Conservation (phyloP, 192 early-diverging fungal species). For the Coemansia sp. region DNA sequence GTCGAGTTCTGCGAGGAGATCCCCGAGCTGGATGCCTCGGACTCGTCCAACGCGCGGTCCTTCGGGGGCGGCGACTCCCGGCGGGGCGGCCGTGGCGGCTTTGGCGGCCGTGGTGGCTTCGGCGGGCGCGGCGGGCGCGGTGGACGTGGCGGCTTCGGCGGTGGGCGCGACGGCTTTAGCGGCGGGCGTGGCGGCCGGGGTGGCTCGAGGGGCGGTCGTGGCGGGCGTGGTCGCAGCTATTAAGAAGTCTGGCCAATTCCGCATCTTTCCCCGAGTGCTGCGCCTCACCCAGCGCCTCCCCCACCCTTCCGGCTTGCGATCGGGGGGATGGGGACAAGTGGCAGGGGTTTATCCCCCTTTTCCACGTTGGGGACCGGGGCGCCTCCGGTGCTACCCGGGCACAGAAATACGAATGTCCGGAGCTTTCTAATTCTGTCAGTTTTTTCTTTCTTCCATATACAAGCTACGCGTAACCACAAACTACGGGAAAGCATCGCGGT, state of each 20-base stretch:
- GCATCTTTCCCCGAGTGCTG: not conserved
- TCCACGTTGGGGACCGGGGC: not conserved
- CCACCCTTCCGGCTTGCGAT: not conserved
- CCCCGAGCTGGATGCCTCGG: constrained; percentile 71
- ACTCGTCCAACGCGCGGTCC: constrained; percentile 34
- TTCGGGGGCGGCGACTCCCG: constrained; percentile 17
- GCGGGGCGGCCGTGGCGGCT: constrained; percentile 49
- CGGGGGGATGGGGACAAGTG: not conserved
- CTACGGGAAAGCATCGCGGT: not conserved
- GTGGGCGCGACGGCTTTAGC: constrained; percentile 38
- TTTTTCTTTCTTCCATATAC: not conserved
- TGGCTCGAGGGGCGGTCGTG: not conserved
- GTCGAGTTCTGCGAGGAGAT: constrained; percentile 68
- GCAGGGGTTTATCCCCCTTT: too few species aligned
- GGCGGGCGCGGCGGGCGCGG: constrained; percentile 38
- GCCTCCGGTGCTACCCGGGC: not conserved
- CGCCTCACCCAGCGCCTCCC: not conserved
- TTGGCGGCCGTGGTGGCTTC: constrained; percentile 25
- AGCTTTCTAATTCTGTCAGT: not conserved
- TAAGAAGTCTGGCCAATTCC: not conserved
- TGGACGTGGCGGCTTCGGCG: constrained; percentile 42
- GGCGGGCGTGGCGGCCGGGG: constrained; percentile 28
- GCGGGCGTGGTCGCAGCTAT: constrained; percentile 1
- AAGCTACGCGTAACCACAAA: not conserved
- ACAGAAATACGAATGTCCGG: too few species aligned